A percentile compares a stretch with the other conserved stretches of the same genome.
phyloP scores from a whole-genome alignment of 495 filamentous ascomycete species.

The Chaetomidium leptoderma region DNA sequence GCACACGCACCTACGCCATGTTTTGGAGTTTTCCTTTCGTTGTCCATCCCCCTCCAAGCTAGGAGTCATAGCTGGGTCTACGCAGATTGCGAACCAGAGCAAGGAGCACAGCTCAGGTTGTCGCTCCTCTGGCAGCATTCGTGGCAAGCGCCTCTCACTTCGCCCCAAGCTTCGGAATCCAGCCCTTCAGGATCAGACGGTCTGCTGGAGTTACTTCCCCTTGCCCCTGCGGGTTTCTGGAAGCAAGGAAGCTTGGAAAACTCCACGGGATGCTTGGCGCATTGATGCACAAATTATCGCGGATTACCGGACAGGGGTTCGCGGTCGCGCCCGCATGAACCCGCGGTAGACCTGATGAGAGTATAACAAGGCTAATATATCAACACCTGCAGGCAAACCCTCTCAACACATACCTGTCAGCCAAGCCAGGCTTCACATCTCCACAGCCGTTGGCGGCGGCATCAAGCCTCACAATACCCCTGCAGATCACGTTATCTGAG shows the following conservation, averaged over 20 bases:
- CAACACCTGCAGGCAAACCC: conserved; percentile 72
- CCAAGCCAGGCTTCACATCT: conserved; percentile 86
- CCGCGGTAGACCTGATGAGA: conserved; percentile 24
- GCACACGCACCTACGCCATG: neutral
- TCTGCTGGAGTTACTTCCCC: neutral
- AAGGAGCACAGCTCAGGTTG: neutral
- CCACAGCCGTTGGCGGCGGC: conserved; percentile 89
- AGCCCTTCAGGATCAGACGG: neutral
- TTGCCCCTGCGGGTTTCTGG: neutral
- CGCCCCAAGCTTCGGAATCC: neutral
- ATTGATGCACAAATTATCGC: conserved; percentile 28
- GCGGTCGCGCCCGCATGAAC: conserved; percentile 17
- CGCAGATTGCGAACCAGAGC: neutral
- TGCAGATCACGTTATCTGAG: conserved; percentile 94
- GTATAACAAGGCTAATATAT: conserved; percentile 46
- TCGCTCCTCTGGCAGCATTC: neutral
- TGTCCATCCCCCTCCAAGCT: neutral
- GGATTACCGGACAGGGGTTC: conserved; percentile 27
- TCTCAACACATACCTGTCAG: conserved; percentile 88
- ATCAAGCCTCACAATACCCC: conserved; percentile 88
- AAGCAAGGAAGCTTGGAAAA: conserved; percentile 4
- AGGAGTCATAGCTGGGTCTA: neutral
- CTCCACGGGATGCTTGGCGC: conserved; percentile 25
- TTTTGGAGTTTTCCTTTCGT: too few relatives aligned
- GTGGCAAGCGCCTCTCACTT: neutral